Evolutionary conservation across 2,329 filamentous ascomycete species (phyloP).

Genomic region (Penicillium verrucosum): DNA sequence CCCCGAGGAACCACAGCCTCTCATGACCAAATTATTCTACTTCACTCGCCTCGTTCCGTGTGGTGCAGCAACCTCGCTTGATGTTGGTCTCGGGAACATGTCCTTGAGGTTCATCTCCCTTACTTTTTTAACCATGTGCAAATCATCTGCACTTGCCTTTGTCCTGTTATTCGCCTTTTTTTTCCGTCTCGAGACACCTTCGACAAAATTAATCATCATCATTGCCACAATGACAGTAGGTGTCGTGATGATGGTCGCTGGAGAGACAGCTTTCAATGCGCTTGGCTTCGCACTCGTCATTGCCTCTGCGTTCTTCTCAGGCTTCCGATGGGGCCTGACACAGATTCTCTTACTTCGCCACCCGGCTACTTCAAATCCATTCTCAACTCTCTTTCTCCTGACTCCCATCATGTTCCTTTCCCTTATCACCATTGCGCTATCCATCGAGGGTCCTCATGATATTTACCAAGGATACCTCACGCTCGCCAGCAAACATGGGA

Average conservation of each 20-base stretch:
- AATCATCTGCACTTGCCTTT: slow-evolving; percentile 92
- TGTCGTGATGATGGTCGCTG: slow-evolving; percentile 97
- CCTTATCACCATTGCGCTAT: slow-evolving; percentile 74
- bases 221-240: slow-evolving; percentile 89
- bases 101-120: slow-evolving; percentile 93
- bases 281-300: slow-evolving; percentile 91
- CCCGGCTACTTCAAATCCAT: slow-evolving; percentile 91
- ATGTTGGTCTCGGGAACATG: slow-evolving; percentile 94
- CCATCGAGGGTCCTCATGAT: slow-evolving; percentile 73
- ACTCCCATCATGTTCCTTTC: slow-evolving; percentile 93
- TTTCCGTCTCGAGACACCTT: slow-evolving; percentile 85
- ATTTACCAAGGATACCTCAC: slow-evolving; percentile 63
- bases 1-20: slow-evolving; percentile 50
- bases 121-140: slow-evolving; percentile 99
- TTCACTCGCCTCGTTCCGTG: slow-evolving; percentile 87
- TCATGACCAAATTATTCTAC: slow-evolving; percentile 90
- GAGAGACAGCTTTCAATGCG: slow-evolving; percentile 83
- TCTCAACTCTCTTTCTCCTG: slow-evolving; percentile 96
- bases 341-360: slow-evolving; percentile 93
- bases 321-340: slow-evolving; percentile 97
- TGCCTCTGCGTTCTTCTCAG: slow-evolving; percentile 87
- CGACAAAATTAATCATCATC: slow-evolving; percentile 78
- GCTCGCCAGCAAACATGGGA: slow-evolving; percentile 67
- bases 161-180: slow-evolving; percentile 93
- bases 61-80: slow-evolving; percentile 85